Conservation (phyloP, 805 yeast species). For the Sporopachydermia lactativora region DNA sequence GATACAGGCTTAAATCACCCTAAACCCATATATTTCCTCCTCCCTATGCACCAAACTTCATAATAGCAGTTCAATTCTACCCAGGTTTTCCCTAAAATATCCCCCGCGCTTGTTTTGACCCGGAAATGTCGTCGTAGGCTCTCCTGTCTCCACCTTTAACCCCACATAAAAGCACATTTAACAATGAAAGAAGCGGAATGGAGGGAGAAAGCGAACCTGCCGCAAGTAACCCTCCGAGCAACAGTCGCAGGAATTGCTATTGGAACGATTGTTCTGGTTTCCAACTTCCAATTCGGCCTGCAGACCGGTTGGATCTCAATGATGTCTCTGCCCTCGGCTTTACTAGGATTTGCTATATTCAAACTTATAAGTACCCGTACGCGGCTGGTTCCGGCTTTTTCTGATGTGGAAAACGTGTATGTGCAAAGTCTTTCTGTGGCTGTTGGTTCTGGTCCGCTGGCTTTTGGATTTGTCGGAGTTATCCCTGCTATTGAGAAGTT, state of each 20-base stretch:
- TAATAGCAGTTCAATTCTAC: background rate
- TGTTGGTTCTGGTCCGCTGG: slow-evolving; percentile 93
- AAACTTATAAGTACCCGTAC: slow-evolving; percentile 30
- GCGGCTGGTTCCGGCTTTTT: slow-evolving; percentile 30
- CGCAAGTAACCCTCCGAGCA: slow-evolving; percentile 62
- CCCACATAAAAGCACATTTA: too few species aligned
- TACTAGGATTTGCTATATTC: slow-evolving; percentile 75
- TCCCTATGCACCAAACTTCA: too few species aligned
- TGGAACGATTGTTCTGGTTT: slow-evolving; percentile 77
- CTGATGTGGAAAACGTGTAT: slow-evolving; percentile 90
- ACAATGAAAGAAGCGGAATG: slow-evolving; percentile 13
- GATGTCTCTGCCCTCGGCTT: slow-evolving; percentile 95
- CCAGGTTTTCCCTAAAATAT: background rate
- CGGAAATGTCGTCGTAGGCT: background rate
- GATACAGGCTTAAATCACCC: too few species aligned
- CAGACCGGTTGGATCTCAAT: slow-evolving; percentile 99
- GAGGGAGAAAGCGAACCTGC: slow-evolving; percentile 36
- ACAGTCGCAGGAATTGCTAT: slow-evolving; percentile 63
- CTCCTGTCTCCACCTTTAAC: background rate
- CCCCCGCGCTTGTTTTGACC: background rate
- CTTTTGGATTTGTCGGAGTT: slow-evolving; percentile 90
- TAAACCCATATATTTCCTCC: too few species aligned
- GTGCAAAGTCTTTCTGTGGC: slow-evolving; percentile 92
- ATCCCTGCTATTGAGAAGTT: slow-evolving; percentile 92
- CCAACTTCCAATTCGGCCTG: slow-evolving; percentile 91